Evolutionary conservation across 225 moss, liverwort and hornwort genomes (phyloP), one percentile per base, ranked within the genome.

Genomic region (Lunularia cruciata): DNA sequence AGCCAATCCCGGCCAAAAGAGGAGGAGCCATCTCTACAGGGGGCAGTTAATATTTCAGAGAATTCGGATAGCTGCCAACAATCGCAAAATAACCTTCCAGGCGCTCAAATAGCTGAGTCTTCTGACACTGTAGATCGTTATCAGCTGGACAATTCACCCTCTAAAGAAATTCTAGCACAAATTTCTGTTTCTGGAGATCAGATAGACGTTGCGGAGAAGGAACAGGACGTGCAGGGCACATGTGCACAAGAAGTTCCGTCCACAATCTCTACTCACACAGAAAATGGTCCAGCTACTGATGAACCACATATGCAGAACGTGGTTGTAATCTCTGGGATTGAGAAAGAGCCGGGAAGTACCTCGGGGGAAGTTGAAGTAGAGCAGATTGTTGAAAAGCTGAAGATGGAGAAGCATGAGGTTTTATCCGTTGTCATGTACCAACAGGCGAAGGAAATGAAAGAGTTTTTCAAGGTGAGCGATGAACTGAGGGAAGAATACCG

Each of bases 371-470:
- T 15, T 19, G 59, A 31, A 27, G 36, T 36, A 35, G 39, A 47
- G 60, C 67, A 47, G 23, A 57, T 65, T 52, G 49, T 18, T 16
- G 56, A 43, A 1, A 73, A 55, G 42, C 40, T 81, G 73, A 78
- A 68, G 35, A 0, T 26, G 49, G 67, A 71, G 34, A 82, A 26
- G 31, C 61, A 78, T 27, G 53, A 60, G 43, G 54, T 82, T 23
- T 55, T 60, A n/a, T 51, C 60, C 0, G 22, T 60, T 27, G 61
- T 74, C 20, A 31, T 82, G 58, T 59, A 70, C 32, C 74, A 77
- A 59, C 77, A 82, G 56, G 72, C 74, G 47, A 4, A 43, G 35
- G 82, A 82, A 36, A 57, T 75, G 54, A 57, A 65, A 14, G 72
- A 72, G 13, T 68, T 82, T 40, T 33, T 25, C 47, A 35, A 31